Evolutionary conservation across 2,329 filamentous ascomycete genomes (phyloP), one percentile per base, ranked within the genome.

Genomic region (Ceratocystis cacaofunesta): DNA sequence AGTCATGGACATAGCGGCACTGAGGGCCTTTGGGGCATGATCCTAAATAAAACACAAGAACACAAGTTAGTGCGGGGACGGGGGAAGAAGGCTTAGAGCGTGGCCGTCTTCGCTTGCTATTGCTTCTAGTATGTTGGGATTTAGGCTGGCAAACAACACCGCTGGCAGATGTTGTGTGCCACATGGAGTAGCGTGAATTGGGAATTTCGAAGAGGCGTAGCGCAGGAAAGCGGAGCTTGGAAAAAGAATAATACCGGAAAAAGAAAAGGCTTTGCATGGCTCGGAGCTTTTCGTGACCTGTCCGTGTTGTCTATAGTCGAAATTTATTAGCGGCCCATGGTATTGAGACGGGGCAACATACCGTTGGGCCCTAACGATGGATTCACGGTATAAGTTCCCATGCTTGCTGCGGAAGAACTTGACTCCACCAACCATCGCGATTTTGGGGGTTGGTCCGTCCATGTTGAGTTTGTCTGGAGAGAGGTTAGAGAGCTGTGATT

Each of bases 321-420:
- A 46, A 3, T 15, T 57, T 68, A 73, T 78, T 72, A 83, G 80
- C 71, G 70, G 70, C 61, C 72, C 71, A 68, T 66, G 65, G 66
- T 28, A 62, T 61, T 6, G 25, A 46, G 67, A 60, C 63, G 67
- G 69, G 65, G 66, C 36, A 62, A 80, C 85, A 76, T 84, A 92
- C 89, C 84, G 86, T 74, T 89, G 87, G 68, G 85, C 85, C 73
- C 86, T 85, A 67, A 92, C 82, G 65, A 90, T 80, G 69, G 88
- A 85, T 71, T 88, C 82, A 65, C 90, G 87, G 72, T 92, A 87
- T 30, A 96, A 82, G 70, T 95, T 96, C 68, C 91, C 91, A 70
- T 87, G 88, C 74, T 92, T 95, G 75, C 89, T 95, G 69, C 91
- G 84, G 71, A 90, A 82, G 73, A 95, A 96, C 69, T 83, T 85